These are phyloP conservation scores for Syzygium oleosum DNA, from an alignment of 345 rosid species.

Conservation along the genomic window DNA sequence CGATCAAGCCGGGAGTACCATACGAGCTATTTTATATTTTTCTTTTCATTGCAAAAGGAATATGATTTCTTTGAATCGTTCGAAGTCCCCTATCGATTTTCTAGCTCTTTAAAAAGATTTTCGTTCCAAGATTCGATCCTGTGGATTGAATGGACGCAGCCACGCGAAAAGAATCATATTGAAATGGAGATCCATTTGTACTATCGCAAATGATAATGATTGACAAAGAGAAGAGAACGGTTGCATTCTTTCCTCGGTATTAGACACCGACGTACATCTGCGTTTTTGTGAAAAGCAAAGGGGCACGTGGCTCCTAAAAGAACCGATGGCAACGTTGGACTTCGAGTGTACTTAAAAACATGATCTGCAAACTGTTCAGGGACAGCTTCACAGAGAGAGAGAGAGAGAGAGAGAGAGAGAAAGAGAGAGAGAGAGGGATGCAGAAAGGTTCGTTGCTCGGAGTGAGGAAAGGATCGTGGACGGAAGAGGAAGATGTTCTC, in stretches of 20 bases:
- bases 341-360: background rate
- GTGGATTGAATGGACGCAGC: background rate
- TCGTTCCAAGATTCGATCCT: background rate
- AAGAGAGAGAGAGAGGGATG: background rate
- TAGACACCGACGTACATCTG: background rate
- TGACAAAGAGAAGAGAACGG: background rate
- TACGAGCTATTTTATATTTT: background rate
- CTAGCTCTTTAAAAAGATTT: background rate
- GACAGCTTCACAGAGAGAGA: background rate
- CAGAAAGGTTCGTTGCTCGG: slow-evolving; percentile 8
- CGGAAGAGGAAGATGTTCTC: slow-evolving; percentile 38
- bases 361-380: background rate
- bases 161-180: background rate
- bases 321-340: background rate
- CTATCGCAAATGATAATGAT: background rate
- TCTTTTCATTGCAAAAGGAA: background rate
- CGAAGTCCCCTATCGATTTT: background rate
- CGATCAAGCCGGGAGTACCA: background rate
- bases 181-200: background rate
- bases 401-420: background rate
- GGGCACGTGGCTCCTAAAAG: background rate
- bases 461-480: slow-evolving; percentile 45
- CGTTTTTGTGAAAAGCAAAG: background rate
- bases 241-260: background rate
- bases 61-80: background rate